Evolutionary conservation across 2,329 filamentous ascomycete species (phyloP), one percentile per base, ranked within the genome.

Genomic region (Huntiella omanensis): DNA sequence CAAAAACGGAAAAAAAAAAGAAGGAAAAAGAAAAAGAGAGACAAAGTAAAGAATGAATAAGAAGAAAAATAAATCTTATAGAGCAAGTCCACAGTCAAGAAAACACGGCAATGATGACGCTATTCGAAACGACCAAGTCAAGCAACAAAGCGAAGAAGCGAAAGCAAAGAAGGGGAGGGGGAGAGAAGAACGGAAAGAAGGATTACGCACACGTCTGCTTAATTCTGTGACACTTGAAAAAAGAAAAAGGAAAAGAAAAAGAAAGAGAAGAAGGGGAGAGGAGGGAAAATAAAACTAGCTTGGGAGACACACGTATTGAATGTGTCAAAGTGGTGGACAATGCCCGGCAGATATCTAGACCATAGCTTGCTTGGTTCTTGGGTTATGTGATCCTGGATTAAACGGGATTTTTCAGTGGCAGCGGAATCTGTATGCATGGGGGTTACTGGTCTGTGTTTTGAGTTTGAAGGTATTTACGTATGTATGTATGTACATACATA

Each of bases 191-290:
- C 34, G 17, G 47, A 51, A 17, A 36, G 33, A 38, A 38, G 33
- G 33, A 41, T 28, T 19, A 43, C 22, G 22, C 22, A 38, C 35
- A 39, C 12, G 12, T 39, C 37, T 17, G 19, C 15, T 11, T 39
- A 39, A 15, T 39, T 19, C 19, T 39, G 17, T 12, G 12, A 28
- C 13, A 33, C 12, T 32, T 7, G 40, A 40, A 19, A 22, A 40
- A 36, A 43, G 15, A 43, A 42, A 15, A 43, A 34, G 33, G 11
- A 47, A 52, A 52, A 52, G 46, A 47, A 50, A 42, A 47, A 43
- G 41, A 51, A 49, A 35, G 22, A 32, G 13, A 38, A 43, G 32
- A 40, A 46, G 17, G 22, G 22, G 22, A 28, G 17, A 19, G 17
- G 17, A 28, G 22, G 22, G 8, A 28, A 28, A 28, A 28, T 28